Evolutionary conservation across 768 basidiomycete genomes (phyloP), one percentile per base, ranked within the genome.

Genomic region (Saitozyma podzolica): DNA sequence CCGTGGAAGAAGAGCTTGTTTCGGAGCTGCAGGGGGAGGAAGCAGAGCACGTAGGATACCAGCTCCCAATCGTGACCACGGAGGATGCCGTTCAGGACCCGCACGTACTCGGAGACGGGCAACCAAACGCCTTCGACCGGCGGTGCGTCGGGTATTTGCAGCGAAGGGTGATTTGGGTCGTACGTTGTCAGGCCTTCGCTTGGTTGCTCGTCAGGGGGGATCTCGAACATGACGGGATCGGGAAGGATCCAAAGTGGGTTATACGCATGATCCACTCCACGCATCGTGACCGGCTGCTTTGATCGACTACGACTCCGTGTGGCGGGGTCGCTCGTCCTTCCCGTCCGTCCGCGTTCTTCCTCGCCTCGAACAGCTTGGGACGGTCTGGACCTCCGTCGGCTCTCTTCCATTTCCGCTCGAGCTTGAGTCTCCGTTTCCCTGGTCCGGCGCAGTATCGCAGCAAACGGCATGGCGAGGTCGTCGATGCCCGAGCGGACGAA

Each of bases 1-100:
- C 96, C 96, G 74, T 94, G 96, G 78, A 96, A 94, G 56, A 97
- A 83, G 72, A 98, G 92, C 78, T 97, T 98, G 84, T 98, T 98
- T 61, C 90, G 83, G 9, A 98, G 84, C 75, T 98, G 93, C 9
- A 87, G 83, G 1, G 96, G 94, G 0, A 99, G 84, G 80, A 95
- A 90, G 73, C 90, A 92, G 6, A 99, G 83, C 6, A 93, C 83
- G 72, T 96, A 98, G 2, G 92, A 92, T 10, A 96, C 83, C 47
- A 98, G 83, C 62, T 98, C 96, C 94, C 95, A 98, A 64, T 88
- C 90, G 51, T 83, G 85, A 70, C 93, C 92, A 61, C 88, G 85
- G 47, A 98, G 79, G 63, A 96, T 83, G 2, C 81, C 81, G 56
- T 86, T 80, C 51, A 98, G 69, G 13, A 83, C 83, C 9, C 73